Evolutionary conservation across 192 early-diverging fungal species (phyloP).

Genomic region (Backusella liffmaniae): DNA sequence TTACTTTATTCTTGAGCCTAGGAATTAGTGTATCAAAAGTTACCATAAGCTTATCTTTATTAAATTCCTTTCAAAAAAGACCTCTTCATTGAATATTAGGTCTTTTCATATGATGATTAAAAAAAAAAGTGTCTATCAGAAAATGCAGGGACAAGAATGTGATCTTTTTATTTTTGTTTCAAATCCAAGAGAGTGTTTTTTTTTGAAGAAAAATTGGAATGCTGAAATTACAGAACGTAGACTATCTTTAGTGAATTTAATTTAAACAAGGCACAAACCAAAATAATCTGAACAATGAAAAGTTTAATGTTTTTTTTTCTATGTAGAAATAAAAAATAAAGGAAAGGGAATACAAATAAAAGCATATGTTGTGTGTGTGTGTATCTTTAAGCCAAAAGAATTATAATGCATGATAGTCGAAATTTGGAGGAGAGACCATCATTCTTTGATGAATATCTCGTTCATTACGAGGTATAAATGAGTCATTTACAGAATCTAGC

Average conservation of each 20-base stretch:
- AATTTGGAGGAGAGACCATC: not conserved
- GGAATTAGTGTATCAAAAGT: not conserved
- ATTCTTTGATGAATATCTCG: conserved; percentile 7
- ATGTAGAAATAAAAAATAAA: not conserved
- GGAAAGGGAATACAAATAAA: not conserved
- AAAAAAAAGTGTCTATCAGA: not conserved
- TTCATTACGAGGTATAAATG: not conserved
- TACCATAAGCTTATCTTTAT: not conserved
- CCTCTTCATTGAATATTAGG: not conserved
- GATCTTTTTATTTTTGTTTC: not conserved
- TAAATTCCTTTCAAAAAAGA: not conserved
- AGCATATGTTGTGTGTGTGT: not conserved
- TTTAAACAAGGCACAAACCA: not conserved
- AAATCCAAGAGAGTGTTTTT: not conserved
- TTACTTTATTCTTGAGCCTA: not conserved
- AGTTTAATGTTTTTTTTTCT: not conserved
- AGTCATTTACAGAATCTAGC: conserved; percentile 2
- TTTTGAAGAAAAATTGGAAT: not conserved
- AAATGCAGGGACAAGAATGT: not conserved
- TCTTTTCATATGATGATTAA: not conserved
- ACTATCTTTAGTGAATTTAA: not conserved
- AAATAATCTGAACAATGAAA: not conserved
- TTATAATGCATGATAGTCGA: not conserved
- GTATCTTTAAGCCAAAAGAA: not conserved
- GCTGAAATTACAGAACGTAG: not conserved